A percentile compares a stretch with the other conserved stretches of the same genome.
phyloP scores from a whole-genome alignment of 805 yeast genomes.

The Saitoella complicata region DNA sequence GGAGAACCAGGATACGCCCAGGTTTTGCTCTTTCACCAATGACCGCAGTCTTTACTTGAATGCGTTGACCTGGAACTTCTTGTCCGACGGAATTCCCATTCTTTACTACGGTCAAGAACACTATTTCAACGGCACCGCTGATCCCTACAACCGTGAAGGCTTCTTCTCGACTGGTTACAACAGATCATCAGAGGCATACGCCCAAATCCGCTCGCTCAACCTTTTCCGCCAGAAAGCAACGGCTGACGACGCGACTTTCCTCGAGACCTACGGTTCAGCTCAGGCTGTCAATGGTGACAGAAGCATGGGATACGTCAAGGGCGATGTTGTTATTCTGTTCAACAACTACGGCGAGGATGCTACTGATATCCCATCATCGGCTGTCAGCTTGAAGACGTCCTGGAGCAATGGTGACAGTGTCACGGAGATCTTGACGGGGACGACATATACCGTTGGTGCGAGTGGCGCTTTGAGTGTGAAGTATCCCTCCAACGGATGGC shows the following conservation, averaged over 20 bases:
- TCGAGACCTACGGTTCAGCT: too few species aligned
- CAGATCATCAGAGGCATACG: not conserved
- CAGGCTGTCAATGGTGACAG: not conserved
- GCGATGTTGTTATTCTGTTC: not conserved
- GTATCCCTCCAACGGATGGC: not conserved
- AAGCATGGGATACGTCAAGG: not conserved
- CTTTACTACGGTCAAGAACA: conserved; percentile 7
- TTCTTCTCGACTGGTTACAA: conserved; percentile 5
- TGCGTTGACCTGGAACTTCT: not conserved
- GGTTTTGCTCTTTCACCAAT: conserved; percentile 3
- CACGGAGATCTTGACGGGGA: not conserved
- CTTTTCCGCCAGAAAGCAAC: not conserved
- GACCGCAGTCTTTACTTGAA: conserved; percentile 1
- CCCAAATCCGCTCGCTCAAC: not conserved
- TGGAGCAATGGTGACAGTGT: not conserved
- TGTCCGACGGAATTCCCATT: conserved; percentile 5
- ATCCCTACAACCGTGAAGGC: conserved; percentile 6
- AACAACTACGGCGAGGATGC: not conserved
- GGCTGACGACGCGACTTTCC: not conserved
- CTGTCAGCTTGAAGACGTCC: not conserved
- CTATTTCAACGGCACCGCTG: conserved; percentile 3
- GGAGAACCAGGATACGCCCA: conserved; percentile 6
- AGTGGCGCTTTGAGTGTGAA: not conserved
- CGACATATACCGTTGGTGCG: not conserved
- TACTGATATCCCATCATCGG: not conserved